Conservation (phyloP, 2,329 filamentous ascomycete genomes). For the Ophiostoma angusticollis region DNA sequence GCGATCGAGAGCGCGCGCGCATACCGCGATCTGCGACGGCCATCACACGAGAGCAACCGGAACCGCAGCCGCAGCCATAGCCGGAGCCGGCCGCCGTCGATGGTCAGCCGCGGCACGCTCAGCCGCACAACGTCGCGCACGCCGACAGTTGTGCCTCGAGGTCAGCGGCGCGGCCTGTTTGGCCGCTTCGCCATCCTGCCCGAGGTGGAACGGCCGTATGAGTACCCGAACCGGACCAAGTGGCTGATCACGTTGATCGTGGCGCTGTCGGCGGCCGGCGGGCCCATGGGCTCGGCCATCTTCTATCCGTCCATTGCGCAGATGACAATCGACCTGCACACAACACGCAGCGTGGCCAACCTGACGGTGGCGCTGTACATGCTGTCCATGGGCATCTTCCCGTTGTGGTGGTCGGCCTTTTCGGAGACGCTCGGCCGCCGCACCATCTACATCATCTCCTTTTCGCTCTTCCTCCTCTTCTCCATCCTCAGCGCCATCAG, state of each 20-base stretch:
- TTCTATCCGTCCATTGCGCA: conserved; percentile 62
- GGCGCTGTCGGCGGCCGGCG: conserved; percentile 61
- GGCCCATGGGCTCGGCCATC: conserved; percentile 74
- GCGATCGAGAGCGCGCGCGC: conserved; percentile 9
- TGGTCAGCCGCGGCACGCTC: conserved; percentile 1
- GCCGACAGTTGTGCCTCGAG: conserved; percentile 29
- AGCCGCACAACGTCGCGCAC: conserved; percentile 19
- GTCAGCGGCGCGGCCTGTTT: conserved; percentile 56
- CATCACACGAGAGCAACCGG: no score
- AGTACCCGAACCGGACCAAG: conserved; percentile 63
- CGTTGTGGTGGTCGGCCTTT: conserved; percentile 77
- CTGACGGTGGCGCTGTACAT: conserved; percentile 69
- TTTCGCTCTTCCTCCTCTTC: conserved; percentile 59
- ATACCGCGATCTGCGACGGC: no score
- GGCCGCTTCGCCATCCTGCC: conserved; percentile 53
- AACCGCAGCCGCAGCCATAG: no score
- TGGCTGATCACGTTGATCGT: conserved; percentile 74
- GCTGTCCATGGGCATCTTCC: conserved; percentile 72
- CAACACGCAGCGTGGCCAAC: conserved; percentile 56
- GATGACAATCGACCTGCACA: conserved; percentile 48
- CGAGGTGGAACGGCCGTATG: conserved; percentile 63
- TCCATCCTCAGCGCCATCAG: conserved; percentile 57
- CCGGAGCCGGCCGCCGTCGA: no score
- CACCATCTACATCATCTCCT: conserved; percentile 67
- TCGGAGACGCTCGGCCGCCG: conserved; percentile 61